A percentile compares a stretch with the other conserved stretches of the same genome.
These are phyloP conservation scores for Colletotrichum viniferum DNA, from an alignment of 2,329 filamentous ascomycete species.

Conservation along the genomic window DNA sequence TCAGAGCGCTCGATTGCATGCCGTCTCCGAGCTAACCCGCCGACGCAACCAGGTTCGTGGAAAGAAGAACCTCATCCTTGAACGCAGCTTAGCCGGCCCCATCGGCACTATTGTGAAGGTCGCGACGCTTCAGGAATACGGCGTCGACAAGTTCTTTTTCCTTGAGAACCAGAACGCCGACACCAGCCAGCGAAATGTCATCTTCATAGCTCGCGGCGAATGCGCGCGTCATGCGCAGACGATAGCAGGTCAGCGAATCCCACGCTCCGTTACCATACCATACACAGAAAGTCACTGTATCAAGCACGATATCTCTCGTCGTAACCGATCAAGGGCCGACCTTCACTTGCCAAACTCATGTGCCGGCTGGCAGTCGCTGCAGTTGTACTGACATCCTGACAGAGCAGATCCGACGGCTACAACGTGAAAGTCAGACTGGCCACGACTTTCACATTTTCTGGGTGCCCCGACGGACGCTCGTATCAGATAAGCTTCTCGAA, in stretches of 20 bases:
- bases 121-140: slow-evolving; percentile 93
- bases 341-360: neutral
- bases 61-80: slow-evolving; percentile 97
- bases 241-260: slow-evolving; percentile 77
- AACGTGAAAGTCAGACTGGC: slow-evolving; percentile 84
- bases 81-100: slow-evolving; percentile 86
- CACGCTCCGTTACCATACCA: neutral
- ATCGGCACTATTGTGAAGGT: slow-evolving; percentile 94
- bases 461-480: slow-evolving; percentile 88
- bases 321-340: neutral
- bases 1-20: neutral
- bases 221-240: slow-evolving; percentile 81
- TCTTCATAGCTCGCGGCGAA: slow-evolving; percentile 92
- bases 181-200: slow-evolving; percentile 90
- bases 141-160: slow-evolving; percentile 96
- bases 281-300: neutral
- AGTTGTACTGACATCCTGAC: slow-evolving; percentile 36
- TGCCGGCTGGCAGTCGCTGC: slow-evolving; percentile 28
- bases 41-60: slow-evolving; percentile 76
- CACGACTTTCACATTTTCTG: slow-evolving; percentile 98
- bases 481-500: slow-evolving; percentile 90
- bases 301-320: neutral
- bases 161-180: slow-evolving; percentile 96
- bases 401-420: slow-evolving; percentile 92
- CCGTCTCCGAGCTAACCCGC: slow-evolving; percentile 3